These are phyloP conservation scores for Trypanosoma cruzi DNA, from an alignment of 208 protist genomes.

Conservation along the genomic window DNA sequence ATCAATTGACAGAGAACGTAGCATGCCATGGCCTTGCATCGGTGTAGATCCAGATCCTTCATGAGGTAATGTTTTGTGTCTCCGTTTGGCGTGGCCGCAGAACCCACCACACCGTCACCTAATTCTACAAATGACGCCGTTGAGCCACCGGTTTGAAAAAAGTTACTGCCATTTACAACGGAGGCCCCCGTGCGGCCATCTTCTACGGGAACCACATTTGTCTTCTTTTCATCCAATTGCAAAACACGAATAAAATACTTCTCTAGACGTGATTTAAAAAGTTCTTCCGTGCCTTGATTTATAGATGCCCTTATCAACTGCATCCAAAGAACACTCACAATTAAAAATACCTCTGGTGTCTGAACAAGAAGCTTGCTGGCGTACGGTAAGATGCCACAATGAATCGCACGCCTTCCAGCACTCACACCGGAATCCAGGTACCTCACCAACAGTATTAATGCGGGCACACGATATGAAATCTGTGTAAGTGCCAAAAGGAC, in stretches of 20 bases:
- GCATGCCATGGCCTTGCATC: slow-evolving; percentile 92
- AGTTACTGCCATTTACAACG: not conserved
- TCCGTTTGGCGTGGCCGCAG: not conserved
- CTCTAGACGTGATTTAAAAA: slow-evolving; percentile 57
- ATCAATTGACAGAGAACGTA: slow-evolving; percentile 93
- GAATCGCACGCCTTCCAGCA: slow-evolving; percentile 95
- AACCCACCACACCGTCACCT: not conserved
- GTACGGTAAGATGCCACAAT: slow-evolving; percentile 98
- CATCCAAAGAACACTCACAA: slow-evolving; percentile 87
- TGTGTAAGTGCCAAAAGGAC: slow-evolving; percentile 96
- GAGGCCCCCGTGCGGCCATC: slow-evolving; percentile 39
- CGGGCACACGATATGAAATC: slow-evolving; percentile 93
- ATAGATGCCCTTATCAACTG: slow-evolving; percentile 74
- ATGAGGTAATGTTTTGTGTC: slow-evolving; percentile 85
- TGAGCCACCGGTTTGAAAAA: not conserved
- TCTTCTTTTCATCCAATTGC: slow-evolving; percentile 82
- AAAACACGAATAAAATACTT: slow-evolving; percentile 76
- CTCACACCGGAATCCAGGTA: slow-evolving; percentile 97
- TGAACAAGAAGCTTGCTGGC: slow-evolving; percentile 95
- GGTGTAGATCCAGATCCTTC: slow-evolving; percentile 57
- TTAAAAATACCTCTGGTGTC: slow-evolving; percentile 73
- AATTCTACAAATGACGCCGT: not conserved
- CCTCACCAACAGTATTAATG: slow-evolving; percentile 94
- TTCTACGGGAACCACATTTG: slow-evolving; percentile 83
- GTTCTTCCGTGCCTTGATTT: slow-evolving; percentile 52